Conservation (phyloP, 2,329 filamentous ascomycete genomes). For the Cladosporium sp. region DNA sequence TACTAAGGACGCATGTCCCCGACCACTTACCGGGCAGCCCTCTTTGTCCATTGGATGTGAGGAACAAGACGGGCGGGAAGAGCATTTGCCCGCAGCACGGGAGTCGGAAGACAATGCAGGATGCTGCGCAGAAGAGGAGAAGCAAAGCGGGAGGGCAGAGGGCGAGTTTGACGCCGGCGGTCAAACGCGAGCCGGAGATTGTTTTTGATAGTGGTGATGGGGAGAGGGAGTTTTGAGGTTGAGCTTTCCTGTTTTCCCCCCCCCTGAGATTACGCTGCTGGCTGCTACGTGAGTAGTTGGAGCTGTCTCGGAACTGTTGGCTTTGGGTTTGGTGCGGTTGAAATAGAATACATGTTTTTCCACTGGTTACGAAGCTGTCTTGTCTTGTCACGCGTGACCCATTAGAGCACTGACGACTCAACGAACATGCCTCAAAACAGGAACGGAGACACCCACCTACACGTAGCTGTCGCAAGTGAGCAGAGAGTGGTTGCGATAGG, state of each 20-base stretch:
- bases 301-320: background rate
- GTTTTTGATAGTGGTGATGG: constrained; percentile 22
- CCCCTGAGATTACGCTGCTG: background rate
- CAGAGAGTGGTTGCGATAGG: background rate
- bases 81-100: constrained; percentile 44
- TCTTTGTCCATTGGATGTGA: constrained; percentile 43
- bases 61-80: constrained; percentile 38
- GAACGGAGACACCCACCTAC: background rate
- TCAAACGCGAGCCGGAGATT: constrained; percentile 21
- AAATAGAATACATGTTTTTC: background rate
- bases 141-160: constrained; percentile 11
- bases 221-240: background rate
- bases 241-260: background rate
- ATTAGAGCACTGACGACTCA: too few species aligned
- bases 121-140: constrained; percentile 3
- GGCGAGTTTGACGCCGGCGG: background rate
- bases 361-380: background rate
- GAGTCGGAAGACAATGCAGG: constrained; percentile 24
- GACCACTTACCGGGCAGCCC: constrained; percentile 47
- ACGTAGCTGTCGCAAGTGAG: background rate
- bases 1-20: constrained; percentile 41
- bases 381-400: background rate
- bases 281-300: background rate
- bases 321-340: background rate
- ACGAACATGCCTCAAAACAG: background rate